Evolutionary conservation across 2,329 filamentous ascomycete species (phyloP).

Genomic region (Ophiocordyceps robertsii): DNA sequence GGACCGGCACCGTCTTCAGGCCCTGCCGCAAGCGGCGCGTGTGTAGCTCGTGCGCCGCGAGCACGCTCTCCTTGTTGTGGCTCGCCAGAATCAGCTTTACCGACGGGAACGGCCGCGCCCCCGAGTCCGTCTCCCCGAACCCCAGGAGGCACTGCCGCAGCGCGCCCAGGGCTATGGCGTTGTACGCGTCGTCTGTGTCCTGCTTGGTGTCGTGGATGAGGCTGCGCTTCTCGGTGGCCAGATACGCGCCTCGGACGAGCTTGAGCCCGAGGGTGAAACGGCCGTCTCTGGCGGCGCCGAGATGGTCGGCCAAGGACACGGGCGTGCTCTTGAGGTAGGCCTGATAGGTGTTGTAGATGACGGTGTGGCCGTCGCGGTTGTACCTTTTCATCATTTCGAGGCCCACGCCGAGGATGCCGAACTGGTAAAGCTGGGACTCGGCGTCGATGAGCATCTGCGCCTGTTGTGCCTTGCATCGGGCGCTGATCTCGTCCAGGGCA

Average conservation of each 20-base stretch:
- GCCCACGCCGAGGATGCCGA: constrained; percentile 19
- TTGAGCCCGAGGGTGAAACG: constrained; percentile 41
- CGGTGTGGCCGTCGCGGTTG: constrained; percentile 22
- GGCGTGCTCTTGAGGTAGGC: constrained; percentile 38
- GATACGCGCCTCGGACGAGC: constrained; percentile 43
- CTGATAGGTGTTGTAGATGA: constrained; percentile 41
- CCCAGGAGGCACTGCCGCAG: constrained; percentile 20
- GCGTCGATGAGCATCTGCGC: constrained; percentile 32
- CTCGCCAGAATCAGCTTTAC: constrained; percentile 37
- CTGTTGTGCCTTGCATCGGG: constrained; percentile 20
- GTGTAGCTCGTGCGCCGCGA: constrained; percentile 28
- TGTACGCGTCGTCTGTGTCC: constrained; percentile 37
- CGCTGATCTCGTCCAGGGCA: constrained; percentile 25
- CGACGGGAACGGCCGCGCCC: constrained; percentile 22
- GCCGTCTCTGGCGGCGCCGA: constrained; percentile 28
- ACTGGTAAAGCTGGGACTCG: constrained; percentile 30
- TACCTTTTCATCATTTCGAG: constrained; percentile 22
- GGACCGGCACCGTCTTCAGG: constrained; percentile 18
- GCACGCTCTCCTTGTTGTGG: constrained; percentile 31
- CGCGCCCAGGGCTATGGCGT: constrained; percentile 31
- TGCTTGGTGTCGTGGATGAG: constrained; percentile 40
- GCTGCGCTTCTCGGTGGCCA: constrained; percentile 31
- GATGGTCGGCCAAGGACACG: constrained; percentile 26
- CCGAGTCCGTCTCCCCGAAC: not conserved
- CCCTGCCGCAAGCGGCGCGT: constrained; percentile 19